Conservation (phyloP, 2,329 filamentous ascomycete genomes). For the Phaeophleospora eucalypticola region DNA sequence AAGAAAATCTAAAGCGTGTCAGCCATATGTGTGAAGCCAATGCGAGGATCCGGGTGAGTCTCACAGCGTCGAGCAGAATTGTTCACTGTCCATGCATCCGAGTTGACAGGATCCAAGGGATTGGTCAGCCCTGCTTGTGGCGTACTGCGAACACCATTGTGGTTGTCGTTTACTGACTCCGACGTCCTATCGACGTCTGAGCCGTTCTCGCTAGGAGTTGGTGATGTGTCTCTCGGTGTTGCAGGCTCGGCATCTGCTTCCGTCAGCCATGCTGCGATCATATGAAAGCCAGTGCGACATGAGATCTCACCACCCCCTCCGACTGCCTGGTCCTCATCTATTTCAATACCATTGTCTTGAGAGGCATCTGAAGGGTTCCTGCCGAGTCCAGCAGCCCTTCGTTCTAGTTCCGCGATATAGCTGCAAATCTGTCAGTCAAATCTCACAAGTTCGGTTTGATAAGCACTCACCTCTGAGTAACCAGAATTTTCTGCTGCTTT, state of each 20-base stretch:
- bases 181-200: slow-evolving; percentile 7
- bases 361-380: background rate
- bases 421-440: slow-evolving; percentile 11
- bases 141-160: slow-evolving; percentile 6
- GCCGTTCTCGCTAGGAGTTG: slow-evolving; percentile 1
- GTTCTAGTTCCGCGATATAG: slow-evolving; percentile 18
- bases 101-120: slow-evolving; percentile 36
- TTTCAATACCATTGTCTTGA: background rate
- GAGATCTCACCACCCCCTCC: no score
- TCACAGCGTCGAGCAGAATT: slow-evolving; percentile 42
- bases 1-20: slow-evolving; percentile 43
- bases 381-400: slow-evolving; percentile 9
- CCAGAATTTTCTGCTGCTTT: slow-evolving; percentile 47
- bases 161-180: slow-evolving; percentile 5
- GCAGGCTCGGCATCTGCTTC: slow-evolving; percentile 9
- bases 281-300: no score
- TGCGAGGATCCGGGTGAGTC: slow-evolving; percentile 17
- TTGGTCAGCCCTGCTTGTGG: slow-evolving; percentile 37
- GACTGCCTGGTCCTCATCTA: background rate
- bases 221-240: slow-evolving; percentile 6
- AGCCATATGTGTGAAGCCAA: background rate
- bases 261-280: background rate
- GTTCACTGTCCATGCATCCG: slow-evolving; percentile 33
- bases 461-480: slow-evolving; percentile 40
- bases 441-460: no score